phyloP scores from a whole-genome alignment of 306 rosid genomes.

The Trifolium dubium region DNA sequence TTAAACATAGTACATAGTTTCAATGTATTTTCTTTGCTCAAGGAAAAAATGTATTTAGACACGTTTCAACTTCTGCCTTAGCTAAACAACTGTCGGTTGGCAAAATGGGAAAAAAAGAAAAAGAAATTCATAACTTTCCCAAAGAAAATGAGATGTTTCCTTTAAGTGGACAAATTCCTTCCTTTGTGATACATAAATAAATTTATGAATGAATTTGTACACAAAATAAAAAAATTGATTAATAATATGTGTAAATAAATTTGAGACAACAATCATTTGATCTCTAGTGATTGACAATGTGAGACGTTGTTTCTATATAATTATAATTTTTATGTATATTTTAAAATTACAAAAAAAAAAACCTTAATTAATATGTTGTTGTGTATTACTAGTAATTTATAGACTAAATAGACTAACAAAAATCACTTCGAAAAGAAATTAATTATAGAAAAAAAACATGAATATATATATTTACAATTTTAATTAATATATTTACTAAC shows the following conservation, averaged over 20 bases:
- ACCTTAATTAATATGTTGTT: background rate
- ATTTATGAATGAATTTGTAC: conserved; percentile 1
- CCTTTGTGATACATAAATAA: conserved; percentile 41
- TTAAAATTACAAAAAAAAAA: background rate
- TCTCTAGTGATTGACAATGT: background rate
- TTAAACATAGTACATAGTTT: background rate
- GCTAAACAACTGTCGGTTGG: conserved; percentile 43
- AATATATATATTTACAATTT: no score
- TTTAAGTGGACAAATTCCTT: conserved; percentile 39
- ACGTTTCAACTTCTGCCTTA: conserved; percentile 7
- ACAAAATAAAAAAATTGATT: no score
- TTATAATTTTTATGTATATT: background rate
- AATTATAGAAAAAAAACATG: no score
- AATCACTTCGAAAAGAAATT: no score
- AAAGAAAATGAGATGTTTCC: conserved; percentile 34
- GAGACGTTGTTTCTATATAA: background rate
- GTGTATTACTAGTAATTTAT: no score
- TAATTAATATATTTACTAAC: no score
- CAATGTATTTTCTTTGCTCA: background rate
- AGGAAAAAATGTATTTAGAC: background rate
- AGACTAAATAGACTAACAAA: no score
- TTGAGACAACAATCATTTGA: background rate
- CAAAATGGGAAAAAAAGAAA: background rate
- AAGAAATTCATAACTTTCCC: conserved; percentile 25
- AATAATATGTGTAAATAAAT: background rate